These are phyloP conservation scores for Aspergillus brasiliensis DNA, from an alignment of 2,329 filamentous ascomycete genomes.

Conservation along the genomic window DNA sequence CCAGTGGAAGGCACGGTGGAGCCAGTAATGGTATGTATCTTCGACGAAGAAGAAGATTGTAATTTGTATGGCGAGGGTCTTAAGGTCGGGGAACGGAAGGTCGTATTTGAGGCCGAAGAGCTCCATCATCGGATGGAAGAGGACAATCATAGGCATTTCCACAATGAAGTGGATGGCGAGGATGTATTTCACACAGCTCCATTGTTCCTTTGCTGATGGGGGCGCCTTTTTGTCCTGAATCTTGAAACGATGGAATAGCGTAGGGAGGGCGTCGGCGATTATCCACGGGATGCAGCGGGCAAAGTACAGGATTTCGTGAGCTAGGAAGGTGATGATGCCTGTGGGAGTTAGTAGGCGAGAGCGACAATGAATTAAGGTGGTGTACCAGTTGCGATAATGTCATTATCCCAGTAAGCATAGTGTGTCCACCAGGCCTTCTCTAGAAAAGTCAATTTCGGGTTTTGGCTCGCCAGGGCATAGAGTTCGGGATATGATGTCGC, in stretches of 20 bases:
- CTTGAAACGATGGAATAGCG: slow-evolving; percentile 89
- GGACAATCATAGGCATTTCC: slow-evolving; percentile 86
- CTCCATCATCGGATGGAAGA: slow-evolving; percentile 93
- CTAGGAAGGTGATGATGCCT: slow-evolving; percentile 92
- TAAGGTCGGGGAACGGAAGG: slow-evolving; percentile 80
- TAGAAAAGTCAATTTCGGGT: slow-evolving; percentile 78
- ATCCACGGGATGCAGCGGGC: slow-evolving; percentile 86
- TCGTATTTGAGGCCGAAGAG: slow-evolving; percentile 83
- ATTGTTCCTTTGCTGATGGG: slow-evolving; percentile 77
- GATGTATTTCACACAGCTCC: slow-evolving; percentile 85
- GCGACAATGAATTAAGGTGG: too few species aligned
- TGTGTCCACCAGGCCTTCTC: slow-evolving; percentile 92
- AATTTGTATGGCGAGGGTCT: slow-evolving; percentile 85
- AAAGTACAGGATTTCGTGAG: slow-evolving; percentile 94
- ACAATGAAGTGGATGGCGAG: slow-evolving; percentile 94
- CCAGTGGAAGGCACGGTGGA: slow-evolving; percentile 87
- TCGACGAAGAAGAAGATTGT: slow-evolving; percentile 90
- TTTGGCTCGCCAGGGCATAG: slow-evolving; percentile 66
- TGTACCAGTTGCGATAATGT: slow-evolving; percentile 67
- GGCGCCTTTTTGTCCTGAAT: slow-evolving; percentile 88
- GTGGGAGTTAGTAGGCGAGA: slow-evolving; percentile 34
- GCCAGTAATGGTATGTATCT: slow-evolving; percentile 97
- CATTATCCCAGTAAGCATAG: slow-evolving; percentile 97
- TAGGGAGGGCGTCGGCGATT: slow-evolving; percentile 76
- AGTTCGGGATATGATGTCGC: slow-evolving; percentile 63